Conservation (phyloP, 257 asterid genomes). For the Gynochthodes officinalis region DNA sequence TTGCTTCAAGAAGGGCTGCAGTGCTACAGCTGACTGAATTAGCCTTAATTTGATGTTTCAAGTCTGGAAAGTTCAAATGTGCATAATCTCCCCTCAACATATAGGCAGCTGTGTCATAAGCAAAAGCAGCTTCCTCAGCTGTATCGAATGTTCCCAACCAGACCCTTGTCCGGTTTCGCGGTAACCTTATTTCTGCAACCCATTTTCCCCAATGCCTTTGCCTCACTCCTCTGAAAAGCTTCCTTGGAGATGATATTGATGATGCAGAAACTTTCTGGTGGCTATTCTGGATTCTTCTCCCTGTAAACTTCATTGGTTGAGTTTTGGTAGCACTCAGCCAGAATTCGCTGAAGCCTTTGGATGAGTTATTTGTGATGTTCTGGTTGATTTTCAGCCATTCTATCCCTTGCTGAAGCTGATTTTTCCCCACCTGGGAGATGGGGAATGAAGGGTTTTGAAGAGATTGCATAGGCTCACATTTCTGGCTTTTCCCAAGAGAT, state of each 20-base stretch:
- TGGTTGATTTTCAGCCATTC: slow-evolving; percentile 40
- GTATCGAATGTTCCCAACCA: slow-evolving; percentile 66
- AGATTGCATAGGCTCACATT: slow-evolving; percentile 12
- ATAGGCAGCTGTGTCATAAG: slow-evolving; percentile 59
- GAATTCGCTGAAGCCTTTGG: slow-evolving; percentile 46
- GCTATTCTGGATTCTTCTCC: slow-evolving; percentile 16
- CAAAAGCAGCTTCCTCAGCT: slow-evolving; percentile 59
- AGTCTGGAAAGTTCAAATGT: slow-evolving; percentile 46
- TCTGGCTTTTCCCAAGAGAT: slow-evolving; percentile 17
- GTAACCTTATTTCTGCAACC: slow-evolving; percentile 60
- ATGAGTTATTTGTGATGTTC: slow-evolving; percentile 21
- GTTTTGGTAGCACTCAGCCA: slow-evolving; percentile 67
- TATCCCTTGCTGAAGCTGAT: slow-evolving; percentile 13
- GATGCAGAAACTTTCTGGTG: slow-evolving; percentile 17
- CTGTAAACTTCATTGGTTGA: slow-evolving; percentile 50
- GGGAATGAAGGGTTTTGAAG: slow-evolving; percentile 32
- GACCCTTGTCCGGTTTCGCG: slow-evolving; percentile 50
- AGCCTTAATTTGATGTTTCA: slow-evolving; percentile 41
- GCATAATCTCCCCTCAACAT: slow-evolving; percentile 60
- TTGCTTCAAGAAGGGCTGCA: slow-evolving; percentile 52
- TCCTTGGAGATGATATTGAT: slow-evolving; percentile 26
- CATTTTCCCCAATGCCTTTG: slow-evolving; percentile 71
- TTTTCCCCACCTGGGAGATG: slow-evolving; percentile 32
- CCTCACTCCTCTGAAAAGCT: slow-evolving; percentile 63
- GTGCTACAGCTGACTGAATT: slow-evolving; percentile 32